Percentiles rank a stretch among this genome's conserved stretches.
Conservation (phyloP, 805 yeast genomes). For the Yarrowia yakushimensis region DNA sequence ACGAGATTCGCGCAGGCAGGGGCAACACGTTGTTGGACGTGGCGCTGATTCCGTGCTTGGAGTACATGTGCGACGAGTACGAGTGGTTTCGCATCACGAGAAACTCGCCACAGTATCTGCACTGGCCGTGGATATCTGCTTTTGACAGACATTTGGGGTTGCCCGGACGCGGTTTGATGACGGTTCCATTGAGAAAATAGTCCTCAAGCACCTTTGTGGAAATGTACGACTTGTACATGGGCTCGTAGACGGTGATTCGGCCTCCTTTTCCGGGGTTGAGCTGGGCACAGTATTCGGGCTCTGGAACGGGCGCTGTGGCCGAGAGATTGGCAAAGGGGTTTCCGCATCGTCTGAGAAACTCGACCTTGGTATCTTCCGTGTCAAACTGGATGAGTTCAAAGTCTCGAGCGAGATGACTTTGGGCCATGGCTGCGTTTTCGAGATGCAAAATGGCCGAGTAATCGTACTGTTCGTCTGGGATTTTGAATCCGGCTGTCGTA, state of each 20-base stretch:
- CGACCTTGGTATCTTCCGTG: neutral
- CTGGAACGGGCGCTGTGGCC: neutral
- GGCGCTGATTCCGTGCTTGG: slow-evolving; percentile 20
- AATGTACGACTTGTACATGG: slow-evolving; percentile 15
- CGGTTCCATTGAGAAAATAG: neutral
- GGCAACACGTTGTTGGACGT: slow-evolving; percentile 21
- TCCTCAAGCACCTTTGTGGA: slow-evolving; percentile 7
- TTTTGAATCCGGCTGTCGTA: neutral
- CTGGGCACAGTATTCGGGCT: neutral
- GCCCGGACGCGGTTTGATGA: neutral
- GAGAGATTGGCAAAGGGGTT: slow-evolving; percentile 16
- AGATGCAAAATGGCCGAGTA: neutral
- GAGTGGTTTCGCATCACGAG: slow-evolving; percentile 25
- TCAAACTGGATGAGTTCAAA: slow-evolving; percentile 4
- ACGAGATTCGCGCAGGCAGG: neutral
- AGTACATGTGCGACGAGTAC: slow-evolving; percentile 23
- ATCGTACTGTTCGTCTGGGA: neutral
- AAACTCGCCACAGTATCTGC: slow-evolving; percentile 20
- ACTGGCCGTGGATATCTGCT: slow-evolving; percentile 4
- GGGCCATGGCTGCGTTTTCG: neutral
- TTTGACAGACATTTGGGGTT: slow-evolving; percentile 13
- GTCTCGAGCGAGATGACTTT: neutral
- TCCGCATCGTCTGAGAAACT: slow-evolving; percentile 1
- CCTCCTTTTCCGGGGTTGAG: neutral
- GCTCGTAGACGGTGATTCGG: slow-evolving; percentile 4